Base-by-base conservation (phyloP, 805 yeast species). In the Lachancea dasiensis region DNA sequence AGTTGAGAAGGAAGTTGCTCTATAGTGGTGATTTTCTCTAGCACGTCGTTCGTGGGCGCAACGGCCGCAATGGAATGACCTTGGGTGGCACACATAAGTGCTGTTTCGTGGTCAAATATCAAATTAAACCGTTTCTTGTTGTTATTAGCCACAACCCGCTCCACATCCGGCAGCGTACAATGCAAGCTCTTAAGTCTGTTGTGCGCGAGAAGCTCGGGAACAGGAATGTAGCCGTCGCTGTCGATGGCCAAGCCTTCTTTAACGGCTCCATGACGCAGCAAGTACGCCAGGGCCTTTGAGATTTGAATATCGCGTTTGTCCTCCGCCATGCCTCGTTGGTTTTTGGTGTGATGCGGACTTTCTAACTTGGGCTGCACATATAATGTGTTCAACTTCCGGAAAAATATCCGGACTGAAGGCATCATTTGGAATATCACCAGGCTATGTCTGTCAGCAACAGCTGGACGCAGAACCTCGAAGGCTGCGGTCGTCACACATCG, bases 211-310 rank as follows among this genome's bases (percentile, higher is more conserved):
- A 92, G 44, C 5, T 69, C 75, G 0, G 54, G 47, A 3, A 89
- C 54, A 1, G 65, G 51, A 3, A 85, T 72, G 60, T 72, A 87
- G 0, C 98, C 98, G 19, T 73, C 63, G 0, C 54, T 41, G 50
- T 81, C 84, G 2, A 92, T 83, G 2, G 63, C 46, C 10, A 92
- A 59, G 0, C 72, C 69, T 49, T 86, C 92, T 36, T 76, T 72
- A 11, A 61, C 54, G 0, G 97, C 97, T 3, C 83, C 86, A 54
- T 90, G 98, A n/a, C 98, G 68, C 1, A 90, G 70, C 2, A 92
- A 64, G 48, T 81, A 79, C 5, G 95, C 73, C 21, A 92, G 64
- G 0, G 84, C 67, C 47, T 84, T 84, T 5, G 96, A 86, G 13
- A 87, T 77, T 26, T 60, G 63, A 5, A 69, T 52, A 41, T 73